Base-by-base conservation (phyloP, 805 yeast genomes). In the Saccharomycopsis schoenii region DNA sequence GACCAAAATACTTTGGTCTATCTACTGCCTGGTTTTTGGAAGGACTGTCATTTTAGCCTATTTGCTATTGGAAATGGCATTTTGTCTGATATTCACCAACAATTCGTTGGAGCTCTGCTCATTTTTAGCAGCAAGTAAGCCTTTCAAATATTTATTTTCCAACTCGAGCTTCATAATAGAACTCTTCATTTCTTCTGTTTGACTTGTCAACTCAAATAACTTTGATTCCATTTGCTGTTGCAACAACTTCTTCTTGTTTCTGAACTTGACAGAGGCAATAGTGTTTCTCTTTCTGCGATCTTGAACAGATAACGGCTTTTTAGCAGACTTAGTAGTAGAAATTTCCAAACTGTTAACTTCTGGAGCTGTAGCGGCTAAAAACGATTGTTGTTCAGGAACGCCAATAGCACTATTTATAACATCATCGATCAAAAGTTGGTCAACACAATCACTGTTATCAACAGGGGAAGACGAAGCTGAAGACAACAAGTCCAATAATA, bases 181-280 rank as follows among this genome's bases (percentile, higher is more conserved):
- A 17, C 70, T 63, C 63, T 82, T 83, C 61, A 78, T 78, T 9
- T 67, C 66, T 21, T 72, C 69, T n/a, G 83, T 78, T 62, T 73
- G 70, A 40, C 79, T 82, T 56, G 74, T 75, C 55, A 83, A 73
- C 41, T 71, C 69, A 50, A 67, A 68, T 19, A 82, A 75, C 55
- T 73, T 76, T 55, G 72, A 73, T 65, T 82, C 85, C 84, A 84
- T 79, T 67, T 82, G 82, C 66, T 77, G 79, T 66, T 83, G 86
- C 68, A 76, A 82, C 64, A 78, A 67, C 68, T 83, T 83, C 76
- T 83, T 83, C 71, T 84, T 84, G 54, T 81, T 74, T 65, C 89
- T 72, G 70, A 84, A 84, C 58, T 87, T 72, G 0, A 88, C 88
- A 55, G 83, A 78, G 0, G 89, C 89, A 4, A 83, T 83, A 1